These are phyloP conservation scores for Boletus rex-veris DNA, from an alignment of 768 basidiomycete species.

Conservation along the genomic window DNA sequence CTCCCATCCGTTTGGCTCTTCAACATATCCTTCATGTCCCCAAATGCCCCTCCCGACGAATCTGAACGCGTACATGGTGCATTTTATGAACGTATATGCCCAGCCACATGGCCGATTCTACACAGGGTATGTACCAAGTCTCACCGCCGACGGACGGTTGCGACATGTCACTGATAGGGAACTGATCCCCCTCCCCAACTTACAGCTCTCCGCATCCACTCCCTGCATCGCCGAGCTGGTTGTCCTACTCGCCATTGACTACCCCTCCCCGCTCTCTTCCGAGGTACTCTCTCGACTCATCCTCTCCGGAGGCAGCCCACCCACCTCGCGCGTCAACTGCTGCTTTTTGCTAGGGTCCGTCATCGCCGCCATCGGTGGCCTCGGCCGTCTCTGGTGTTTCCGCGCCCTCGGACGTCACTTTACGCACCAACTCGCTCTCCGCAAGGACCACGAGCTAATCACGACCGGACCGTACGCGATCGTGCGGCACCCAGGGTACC, in stretches of 20 bases:
- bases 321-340: slow-evolving; percentile 18
- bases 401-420: slow-evolving; percentile 32
- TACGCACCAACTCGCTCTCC: slow-evolving; percentile 34
- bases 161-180: not conserved
- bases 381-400: slow-evolving; percentile 38
- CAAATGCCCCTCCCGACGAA: slow-evolving; percentile 15
- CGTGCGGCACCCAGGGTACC: slow-evolving; percentile 37
- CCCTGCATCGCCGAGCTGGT: slow-evolving; percentile 28
- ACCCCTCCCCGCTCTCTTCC: slow-evolving; percentile 21
- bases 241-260: slow-evolving; percentile 17
- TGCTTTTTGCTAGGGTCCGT: slow-evolving; percentile 31
- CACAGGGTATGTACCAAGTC: slow-evolving; percentile 19
- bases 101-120: slow-evolving; percentile 16
- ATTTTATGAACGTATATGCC: slow-evolving; percentile 25
- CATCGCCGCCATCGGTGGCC: slow-evolving; percentile 25
- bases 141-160: not conserved
- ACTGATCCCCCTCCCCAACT: slow-evolving; percentile 1
- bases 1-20: slow-evolving; percentile 27
- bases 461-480: slow-evolving; percentile 35
- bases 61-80: slow-evolving; percentile 19
- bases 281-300: slow-evolving; percentile 18
- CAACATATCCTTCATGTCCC: slow-evolving; percentile 25
- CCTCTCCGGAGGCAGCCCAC: slow-evolving; percentile 14
- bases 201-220: slow-evolving; percentile 26
- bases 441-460: slow-evolving; percentile 29